These are phyloP conservation scores for Wolfiporia cocos DNA, from an alignment of 1,284 basidiomycete genomes.

Conservation along the genomic window DNA sequence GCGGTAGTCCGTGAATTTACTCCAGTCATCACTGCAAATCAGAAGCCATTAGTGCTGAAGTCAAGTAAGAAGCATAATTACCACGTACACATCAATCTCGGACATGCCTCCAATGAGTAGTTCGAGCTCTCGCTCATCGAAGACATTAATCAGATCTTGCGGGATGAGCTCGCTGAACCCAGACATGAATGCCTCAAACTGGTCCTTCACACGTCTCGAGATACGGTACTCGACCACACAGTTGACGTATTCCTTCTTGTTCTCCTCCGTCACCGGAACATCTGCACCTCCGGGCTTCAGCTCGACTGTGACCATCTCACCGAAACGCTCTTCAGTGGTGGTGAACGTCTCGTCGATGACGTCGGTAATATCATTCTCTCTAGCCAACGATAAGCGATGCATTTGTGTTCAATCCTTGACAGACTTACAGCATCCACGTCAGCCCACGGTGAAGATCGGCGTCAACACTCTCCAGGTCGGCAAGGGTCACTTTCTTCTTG, in stretches of 20 bases:
- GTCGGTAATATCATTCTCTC: slow-evolving; percentile 93
- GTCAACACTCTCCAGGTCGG: slow-evolving; percentile 90
- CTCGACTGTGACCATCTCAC: slow-evolving; percentile 92
- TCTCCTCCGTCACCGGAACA: slow-evolving; percentile 89
- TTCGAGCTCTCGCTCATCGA: slow-evolving; percentile 97
- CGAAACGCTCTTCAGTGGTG: slow-evolving; percentile 94
- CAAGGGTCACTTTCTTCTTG: slow-evolving; percentile 77
- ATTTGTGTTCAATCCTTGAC: neutral
- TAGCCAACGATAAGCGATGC: slow-evolving; percentile 24
- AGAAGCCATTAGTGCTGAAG: slow-evolving; percentile 1
- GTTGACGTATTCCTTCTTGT: slow-evolving; percentile 99
- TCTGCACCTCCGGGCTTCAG: slow-evolving; percentile 85
- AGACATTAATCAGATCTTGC: slow-evolving; percentile 92
- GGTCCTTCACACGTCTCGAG: slow-evolving; percentile 87
- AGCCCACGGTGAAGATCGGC: slow-evolving; percentile 88
- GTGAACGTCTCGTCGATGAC: slow-evolving; percentile 95
- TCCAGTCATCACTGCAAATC: slow-evolving; percentile 69
- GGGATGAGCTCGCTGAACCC: slow-evolving; percentile 96
- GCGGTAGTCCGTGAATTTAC: slow-evolving; percentile 82
- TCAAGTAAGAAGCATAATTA: slow-evolving; percentile 2
- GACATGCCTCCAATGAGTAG: slow-evolving; percentile 98
- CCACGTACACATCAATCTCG: slow-evolving; percentile 90
- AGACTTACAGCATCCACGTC: slow-evolving; percentile 91
- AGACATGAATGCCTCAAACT: slow-evolving; percentile 94
- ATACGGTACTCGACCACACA: slow-evolving; percentile 94